Percentiles rank a stretch among this genome's conserved stretches.
Evolutionary conservation across 202 grass and related monocot species (phyloP).

Genomic region (Dendrocalamus latiflorus): DNA sequence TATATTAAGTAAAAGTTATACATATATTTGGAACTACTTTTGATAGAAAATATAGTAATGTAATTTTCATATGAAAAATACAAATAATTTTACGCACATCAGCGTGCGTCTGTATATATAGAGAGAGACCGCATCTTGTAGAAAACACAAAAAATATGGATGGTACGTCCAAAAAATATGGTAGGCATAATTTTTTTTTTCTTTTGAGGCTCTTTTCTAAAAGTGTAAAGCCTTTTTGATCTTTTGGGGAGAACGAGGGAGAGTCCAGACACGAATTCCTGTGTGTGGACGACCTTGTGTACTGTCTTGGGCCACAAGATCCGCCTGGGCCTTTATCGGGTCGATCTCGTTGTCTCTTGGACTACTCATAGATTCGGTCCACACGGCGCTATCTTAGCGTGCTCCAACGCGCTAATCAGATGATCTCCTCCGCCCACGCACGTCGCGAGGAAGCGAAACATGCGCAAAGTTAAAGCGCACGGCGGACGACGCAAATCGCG

Average conservation of each 20-base stretch:
- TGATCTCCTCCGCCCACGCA: too few relatives aligned
- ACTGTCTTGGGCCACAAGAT: conserved; percentile 26
- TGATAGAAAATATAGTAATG: not conserved
- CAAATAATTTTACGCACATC: not conserved
- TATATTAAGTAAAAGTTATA: not conserved
- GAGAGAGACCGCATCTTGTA: not conserved
- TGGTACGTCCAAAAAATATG: not conserved
- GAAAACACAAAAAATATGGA: not conserved
- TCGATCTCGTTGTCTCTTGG: conserved; percentile 8
- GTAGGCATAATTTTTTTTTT: too few relatives aligned
- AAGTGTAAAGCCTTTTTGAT: not conserved
- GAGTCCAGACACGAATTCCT: not conserved
- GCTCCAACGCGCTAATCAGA: too few relatives aligned
- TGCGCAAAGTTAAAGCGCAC: not conserved
- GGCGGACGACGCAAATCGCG: not conserved
- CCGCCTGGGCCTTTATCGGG: conserved; percentile 8
- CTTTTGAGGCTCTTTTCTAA: not conserved
- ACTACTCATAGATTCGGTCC: conserved; percentile 4
- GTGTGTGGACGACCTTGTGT: not conserved
- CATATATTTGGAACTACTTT: not conserved
- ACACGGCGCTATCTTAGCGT: not conserved
- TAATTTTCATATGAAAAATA: not conserved
- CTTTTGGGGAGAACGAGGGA: not conserved
- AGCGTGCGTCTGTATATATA: not conserved
- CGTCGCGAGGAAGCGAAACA: not conserved